Evolutionary conservation across 352 stramenopile species (phyloP).

Genomic region (Phytophthora pinifolia): DNA sequence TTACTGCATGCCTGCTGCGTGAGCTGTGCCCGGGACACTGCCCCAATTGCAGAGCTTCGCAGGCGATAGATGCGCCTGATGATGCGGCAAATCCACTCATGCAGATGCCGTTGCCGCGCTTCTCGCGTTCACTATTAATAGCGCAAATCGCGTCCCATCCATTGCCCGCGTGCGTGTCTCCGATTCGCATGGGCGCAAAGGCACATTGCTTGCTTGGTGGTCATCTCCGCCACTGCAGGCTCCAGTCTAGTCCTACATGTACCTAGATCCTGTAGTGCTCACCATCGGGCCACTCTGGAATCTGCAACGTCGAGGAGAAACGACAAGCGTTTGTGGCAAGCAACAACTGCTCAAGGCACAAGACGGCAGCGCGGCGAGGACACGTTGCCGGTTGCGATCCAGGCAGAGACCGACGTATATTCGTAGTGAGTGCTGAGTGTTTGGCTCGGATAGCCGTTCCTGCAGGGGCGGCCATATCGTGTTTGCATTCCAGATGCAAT

Average conservation of each 20-base stretch:
- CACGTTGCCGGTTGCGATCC: background rate
- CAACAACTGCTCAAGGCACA: background rate
- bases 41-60: too few species aligned
- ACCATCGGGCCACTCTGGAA: slow-evolving; percentile 6
- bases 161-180: slow-evolving; percentile 11
- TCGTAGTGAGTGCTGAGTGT: too few species aligned
- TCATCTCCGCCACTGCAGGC: too few species aligned
- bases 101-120: slow-evolving; percentile 1
- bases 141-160: slow-evolving; percentile 12
- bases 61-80: slow-evolving; percentile 1
- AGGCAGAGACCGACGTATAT: too few species aligned
- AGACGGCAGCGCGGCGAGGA: slow-evolving; percentile 6
- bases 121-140: background rate
- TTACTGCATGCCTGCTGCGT: too few species aligned
- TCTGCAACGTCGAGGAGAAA: slow-evolving; percentile 1
- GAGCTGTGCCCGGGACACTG: too few species aligned
- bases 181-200: background rate
- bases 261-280: slow-evolving; percentile 4
- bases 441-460: too few species aligned
- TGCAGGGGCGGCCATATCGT: too few species aligned
- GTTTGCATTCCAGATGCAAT: too few species aligned
- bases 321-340: background rate
- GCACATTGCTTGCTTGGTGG: too few species aligned
- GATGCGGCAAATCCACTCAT: slow-evolving; percentile 6
- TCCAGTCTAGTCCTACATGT: too few species aligned